Percentiles rank a stretch among this genome's conserved stretches.
Evolutionary conservation across 495 filamentous ascomycete species (phyloP).

Genomic region (Saxispiralis lemnorum): DNA sequence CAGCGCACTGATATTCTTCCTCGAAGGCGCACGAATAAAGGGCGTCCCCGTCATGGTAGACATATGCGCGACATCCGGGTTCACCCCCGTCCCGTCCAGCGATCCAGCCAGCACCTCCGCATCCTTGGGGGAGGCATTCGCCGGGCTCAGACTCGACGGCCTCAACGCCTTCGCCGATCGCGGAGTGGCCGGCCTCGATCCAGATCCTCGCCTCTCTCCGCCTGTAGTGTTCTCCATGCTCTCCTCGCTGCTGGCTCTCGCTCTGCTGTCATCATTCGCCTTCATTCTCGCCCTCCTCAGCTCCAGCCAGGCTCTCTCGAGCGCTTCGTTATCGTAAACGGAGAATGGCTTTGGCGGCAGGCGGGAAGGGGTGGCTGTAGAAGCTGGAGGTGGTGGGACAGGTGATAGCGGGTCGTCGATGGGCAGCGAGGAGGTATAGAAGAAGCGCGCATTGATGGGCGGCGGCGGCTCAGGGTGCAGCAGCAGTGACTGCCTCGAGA

Average conservation of each 20-base stretch:
- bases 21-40: slow-evolving; percentile 26
- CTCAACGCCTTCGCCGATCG: background rate
- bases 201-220: slow-evolving; percentile 6
- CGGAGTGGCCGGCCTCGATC: background rate
- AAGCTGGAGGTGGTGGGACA: slow-evolving; percentile 20
- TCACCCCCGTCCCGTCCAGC: background rate
- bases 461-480: slow-evolving; percentile 23
- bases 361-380: slow-evolving; percentile 2
- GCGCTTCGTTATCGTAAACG: slow-evolving; percentile 23
- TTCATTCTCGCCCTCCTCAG: slow-evolving; percentile 11
- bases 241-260: slow-evolving; percentile 19
- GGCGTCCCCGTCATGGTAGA: slow-evolving; percentile 24
- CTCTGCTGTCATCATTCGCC: slow-evolving; percentile 16
- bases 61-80: slow-evolving; percentile 2
- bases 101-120: background rate
- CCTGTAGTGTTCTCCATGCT: background rate
- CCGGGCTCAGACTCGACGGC: slow-evolving; percentile 6
- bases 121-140: background rate
- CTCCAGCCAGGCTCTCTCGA: slow-evolving; percentile 26
- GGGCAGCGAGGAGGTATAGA: slow-evolving; percentile 24
- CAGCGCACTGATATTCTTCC: slow-evolving; percentile 13
- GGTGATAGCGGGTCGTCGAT: slow-evolving; percentile 29
- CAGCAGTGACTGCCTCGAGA: slow-evolving; percentile 4
- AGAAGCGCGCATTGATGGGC: slow-evolving; percentile 22
- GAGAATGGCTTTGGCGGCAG: slow-evolving; percentile 27